These are phyloP conservation scores for Geranomyces michiganensis DNA, from an alignment of 192 early-diverging fungal species.

Conservation along the genomic window DNA sequence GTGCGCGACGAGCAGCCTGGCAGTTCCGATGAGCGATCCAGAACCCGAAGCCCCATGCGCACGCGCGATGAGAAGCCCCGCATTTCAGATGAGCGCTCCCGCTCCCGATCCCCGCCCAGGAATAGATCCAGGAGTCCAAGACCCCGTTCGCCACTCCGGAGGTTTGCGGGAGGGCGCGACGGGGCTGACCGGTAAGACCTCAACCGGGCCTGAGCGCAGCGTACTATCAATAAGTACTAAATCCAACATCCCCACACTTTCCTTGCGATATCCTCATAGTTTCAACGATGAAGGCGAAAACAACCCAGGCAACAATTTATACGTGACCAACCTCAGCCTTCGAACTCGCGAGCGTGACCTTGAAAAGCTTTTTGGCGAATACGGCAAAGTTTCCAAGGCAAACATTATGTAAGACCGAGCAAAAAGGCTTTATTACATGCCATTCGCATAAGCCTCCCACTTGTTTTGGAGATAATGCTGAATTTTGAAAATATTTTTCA, in stretches of 20 bases:
- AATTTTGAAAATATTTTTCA: no score
- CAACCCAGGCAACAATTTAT: conserved; percentile 63
- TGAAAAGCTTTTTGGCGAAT: conserved; percentile 71
- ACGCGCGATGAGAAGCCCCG: not conserved
- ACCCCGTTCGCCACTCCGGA: not conserved
- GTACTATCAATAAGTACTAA: no score
- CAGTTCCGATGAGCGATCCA: not conserved
- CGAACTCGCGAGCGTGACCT: conserved; percentile 66
- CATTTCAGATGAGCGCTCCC: conserved; percentile 1
- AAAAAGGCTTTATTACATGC: conserved; percentile 14
- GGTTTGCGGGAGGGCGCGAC: not conserved
- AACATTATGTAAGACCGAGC: conserved; percentile 62
- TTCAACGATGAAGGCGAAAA: conserved; percentile 14
- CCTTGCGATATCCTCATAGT: no score
- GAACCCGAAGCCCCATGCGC: not conserved
- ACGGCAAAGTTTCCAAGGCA: conserved; percentile 71
- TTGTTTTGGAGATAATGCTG: not conserved
- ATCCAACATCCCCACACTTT: not conserved
- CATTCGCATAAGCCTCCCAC: not conserved
- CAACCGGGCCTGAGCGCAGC: no score
- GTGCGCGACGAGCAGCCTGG: not conserved
- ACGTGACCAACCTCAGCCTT: conserved; percentile 69
- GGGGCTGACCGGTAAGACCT: not conserved
- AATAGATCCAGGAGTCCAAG: not conserved
- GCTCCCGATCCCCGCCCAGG: conserved; percentile 9